Base-by-base conservation (phyloP, 208 protist genomes). In the Dictyostelium gargantuum region DNA sequence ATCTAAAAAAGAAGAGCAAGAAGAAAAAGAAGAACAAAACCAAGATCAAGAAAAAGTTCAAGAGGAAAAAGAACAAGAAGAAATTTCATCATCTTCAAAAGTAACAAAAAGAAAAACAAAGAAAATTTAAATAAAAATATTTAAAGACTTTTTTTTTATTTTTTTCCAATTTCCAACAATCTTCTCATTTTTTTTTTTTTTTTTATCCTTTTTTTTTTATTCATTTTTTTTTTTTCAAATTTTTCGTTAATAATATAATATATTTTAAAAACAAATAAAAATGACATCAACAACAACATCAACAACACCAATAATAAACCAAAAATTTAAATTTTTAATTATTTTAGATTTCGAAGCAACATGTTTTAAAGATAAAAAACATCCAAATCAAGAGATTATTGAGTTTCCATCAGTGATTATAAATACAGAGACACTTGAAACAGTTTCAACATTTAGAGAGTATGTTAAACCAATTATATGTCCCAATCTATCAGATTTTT, bases 281-380 rank as follows among this genome's bases (percentile, higher is more conserved):
- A n/a, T n/a, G n/a, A 23, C 21, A 58, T 0, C 52, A 58, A 26
- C 52, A 26, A 23, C 52, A 58, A 58, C 21, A 58, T 19, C 50
- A 58, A 26, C 21, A 58, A 9, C 56, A 63, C 13, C 6, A 63
- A 17, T 1, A 40, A n/a, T 6, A 11, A 8, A 29, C 38, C 68
- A 75, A 79, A n/a, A 29, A n/a, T 79, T 70, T n/a, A 73, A 91
- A 81, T 91, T 93, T 85, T 94, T 95, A 21, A 54, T 91, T 0
- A 96, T 99, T 32, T 95, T 99, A 10, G 98, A 99, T 95, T 98
- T 99, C 95, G 98, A 99, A 94, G 98, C 98, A 6, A 98, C 97
- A 26, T 99, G 98, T 77, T 96, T 79, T 29, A 26, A 89, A n/a
- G 32, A 40, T 66, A 10, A 19, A 26, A 89, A 50, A 75, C 48